These are phyloP conservation scores for Willaertia magna DNA, from an alignment of 208 protist species.

Conservation along the genomic window DNA sequence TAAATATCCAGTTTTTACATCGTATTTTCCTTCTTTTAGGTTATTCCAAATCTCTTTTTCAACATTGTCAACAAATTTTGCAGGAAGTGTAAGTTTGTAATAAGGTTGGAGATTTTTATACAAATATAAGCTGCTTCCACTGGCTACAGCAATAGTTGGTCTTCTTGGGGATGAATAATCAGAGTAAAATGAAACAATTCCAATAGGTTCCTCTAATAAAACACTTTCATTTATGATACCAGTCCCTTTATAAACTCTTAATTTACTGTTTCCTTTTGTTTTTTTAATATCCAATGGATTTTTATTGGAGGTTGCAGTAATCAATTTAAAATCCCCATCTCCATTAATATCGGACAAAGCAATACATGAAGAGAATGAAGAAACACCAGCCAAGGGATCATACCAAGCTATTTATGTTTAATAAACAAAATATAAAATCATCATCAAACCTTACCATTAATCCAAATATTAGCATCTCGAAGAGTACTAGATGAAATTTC, in stretches of 20 bases:
- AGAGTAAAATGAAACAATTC: conserved; percentile 63
- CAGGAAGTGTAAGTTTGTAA: conserved; percentile 69
- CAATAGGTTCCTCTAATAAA: conserved; percentile 63
- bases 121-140: conserved; percentile 67
- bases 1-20: not conserved
- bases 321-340: conserved; percentile 77
- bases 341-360: conserved; percentile 63
- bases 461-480: not conserved
- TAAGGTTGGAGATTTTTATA: conserved; percentile 70
- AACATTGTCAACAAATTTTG: conserved; percentile 15
- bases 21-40: not conserved
- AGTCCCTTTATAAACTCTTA: conserved; percentile 39
- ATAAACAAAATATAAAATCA: too few relatives aligned
- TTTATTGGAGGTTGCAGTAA: conserved; percentile 61
- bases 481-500: not conserved
- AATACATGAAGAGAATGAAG: conserved; percentile 53
- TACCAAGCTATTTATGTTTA: conserved; percentile 64
- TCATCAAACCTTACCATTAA: too few relatives aligned
- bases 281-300: conserved; percentile 46
- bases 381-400: conserved; percentile 63
- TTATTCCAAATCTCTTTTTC: conserved; percentile 17
- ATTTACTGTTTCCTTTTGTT: not conserved
- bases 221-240: conserved; percentile 52
- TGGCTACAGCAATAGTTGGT: conserved; percentile 65
- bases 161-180: conserved; percentile 33